Base-by-base conservation (phyloP, 345 rosid genomes). In the Capsella bursapastoris region DNA sequence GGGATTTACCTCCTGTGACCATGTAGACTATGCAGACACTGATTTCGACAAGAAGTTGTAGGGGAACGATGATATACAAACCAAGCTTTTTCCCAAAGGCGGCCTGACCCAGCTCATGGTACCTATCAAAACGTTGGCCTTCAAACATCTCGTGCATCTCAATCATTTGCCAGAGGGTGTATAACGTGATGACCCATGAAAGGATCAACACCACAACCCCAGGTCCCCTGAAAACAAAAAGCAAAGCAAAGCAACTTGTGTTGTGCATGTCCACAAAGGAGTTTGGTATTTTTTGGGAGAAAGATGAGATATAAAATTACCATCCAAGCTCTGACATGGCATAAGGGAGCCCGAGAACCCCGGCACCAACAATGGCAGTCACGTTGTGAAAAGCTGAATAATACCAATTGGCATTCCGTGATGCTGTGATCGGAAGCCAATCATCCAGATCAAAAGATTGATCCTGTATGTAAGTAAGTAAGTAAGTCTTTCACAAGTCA, bases 141-240 rank as follows among this genome's bases (percentile, higher is more conserved):
- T 91, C 84, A 10, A 89, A 89, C 97, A 87, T 87, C 64, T 91
- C 97, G 47, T 90, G 97, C 97, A 90, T 88, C 76, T 90, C 92
- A 34, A 89, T 93, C 97, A 91, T 91, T 67, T 91, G 97, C 94
- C 94, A 89, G 5, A 90, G 78, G 0, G 97, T 90, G 79, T 84
- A 90, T 2, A 90, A 66, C 3, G 94, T 90, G 65, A 89, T 86
- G 8, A 81, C 25, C 97, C 97, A 91, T 34, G 97, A 91, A 35
- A 91, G 57, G 12, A 89, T n/a, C 40, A 90, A 6, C 22, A 89
- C 64, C 22, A 13, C 88, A n/a, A 82, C 86, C 16, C 97, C 97
- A 6, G 92, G 97, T 66, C 97, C 92, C 97, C 97, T 90, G 83
- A 37, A 53, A 22, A 37, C 41, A 32, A 32, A 32, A 22, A 22